Percentiles rank a stretch among this genome's conserved stretches.
phyloP scores from a whole-genome alignment of 1,139 yeast species.

The Saccharomyces hybrid region DNA sequence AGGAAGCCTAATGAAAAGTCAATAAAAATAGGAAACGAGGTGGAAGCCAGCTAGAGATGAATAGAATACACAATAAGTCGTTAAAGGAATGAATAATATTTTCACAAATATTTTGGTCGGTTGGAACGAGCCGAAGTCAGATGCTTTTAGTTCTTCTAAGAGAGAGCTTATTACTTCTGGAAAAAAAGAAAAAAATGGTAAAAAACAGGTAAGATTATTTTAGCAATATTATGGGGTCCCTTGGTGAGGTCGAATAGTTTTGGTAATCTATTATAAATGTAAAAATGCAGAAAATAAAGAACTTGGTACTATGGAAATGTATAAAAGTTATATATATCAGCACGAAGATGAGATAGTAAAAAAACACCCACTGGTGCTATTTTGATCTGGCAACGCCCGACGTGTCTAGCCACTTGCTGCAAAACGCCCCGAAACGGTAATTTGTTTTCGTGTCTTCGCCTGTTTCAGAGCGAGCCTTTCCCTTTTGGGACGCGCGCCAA shows the following conservation, averaged over 20 bases:
- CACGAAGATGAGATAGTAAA: neutral
- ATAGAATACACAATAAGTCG: neutral
- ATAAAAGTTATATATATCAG: conserved; percentile 1
- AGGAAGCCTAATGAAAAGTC: neutral
- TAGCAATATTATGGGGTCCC: neutral
- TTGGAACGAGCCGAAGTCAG: neutral
- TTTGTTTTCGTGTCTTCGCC: conserved; percentile 1
- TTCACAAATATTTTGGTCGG: neutral
- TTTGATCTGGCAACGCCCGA: neutral
- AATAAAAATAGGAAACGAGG: neutral
- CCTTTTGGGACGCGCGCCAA: neutral
- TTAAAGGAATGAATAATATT: neutral
- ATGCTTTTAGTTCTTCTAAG: conserved; percentile 1
- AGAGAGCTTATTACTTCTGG: neutral
- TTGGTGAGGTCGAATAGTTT: neutral
- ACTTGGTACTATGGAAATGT: neutral
- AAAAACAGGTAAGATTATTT: neutral
- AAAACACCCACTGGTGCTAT: neutral
- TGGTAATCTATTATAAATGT: neutral
- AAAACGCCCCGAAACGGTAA: neutral
- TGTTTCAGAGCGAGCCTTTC: conserved; percentile 1
- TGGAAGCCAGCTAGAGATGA: neutral
- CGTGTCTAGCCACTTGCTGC: neutral
- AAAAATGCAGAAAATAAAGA: neutral
- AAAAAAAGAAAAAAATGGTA: neutral